Conservation (phyloP, 768 basidiomycete species). For the Floccularia luteovirens region DNA sequence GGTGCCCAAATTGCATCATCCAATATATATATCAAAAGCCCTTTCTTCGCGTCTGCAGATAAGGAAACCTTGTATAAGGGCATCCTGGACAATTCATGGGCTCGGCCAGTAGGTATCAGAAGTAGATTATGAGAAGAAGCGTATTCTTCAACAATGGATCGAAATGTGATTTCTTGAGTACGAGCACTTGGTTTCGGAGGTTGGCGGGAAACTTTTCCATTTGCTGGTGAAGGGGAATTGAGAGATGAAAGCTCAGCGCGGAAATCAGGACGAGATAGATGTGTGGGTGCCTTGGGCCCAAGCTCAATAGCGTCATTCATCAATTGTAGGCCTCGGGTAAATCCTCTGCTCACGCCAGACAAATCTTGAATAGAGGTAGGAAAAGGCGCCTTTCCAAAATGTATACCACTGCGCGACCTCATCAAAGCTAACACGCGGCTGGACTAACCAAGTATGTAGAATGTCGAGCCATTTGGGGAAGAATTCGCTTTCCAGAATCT, state of each 20-base stretch:
- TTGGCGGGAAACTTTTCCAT: slow-evolving; percentile 17
- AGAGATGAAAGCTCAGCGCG: slow-evolving; percentile 33
- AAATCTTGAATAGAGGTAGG: slow-evolving; percentile 62
- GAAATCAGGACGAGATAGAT: slow-evolving; percentile 63
- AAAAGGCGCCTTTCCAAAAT: slow-evolving; percentile 81
- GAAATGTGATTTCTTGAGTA: slow-evolving; percentile 84
- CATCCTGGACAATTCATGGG: slow-evolving; percentile 81
- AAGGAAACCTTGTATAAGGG: slow-evolving; percentile 80
- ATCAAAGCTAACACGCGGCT: slow-evolving; percentile 79
- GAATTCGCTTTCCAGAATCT: slow-evolving; percentile 85
- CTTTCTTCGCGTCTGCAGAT: slow-evolving; percentile 77
- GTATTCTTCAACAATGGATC: slow-evolving; percentile 86
- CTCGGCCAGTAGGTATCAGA: slow-evolving; percentile 82
- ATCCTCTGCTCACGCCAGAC: slow-evolving; percentile 66
- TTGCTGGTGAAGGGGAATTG: slow-evolving; percentile 19
- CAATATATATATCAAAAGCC: slow-evolving; percentile 80
- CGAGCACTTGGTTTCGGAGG: slow-evolving; percentile 37
- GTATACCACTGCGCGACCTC: slow-evolving; percentile 93
- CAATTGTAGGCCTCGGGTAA: slow-evolving; percentile 81
- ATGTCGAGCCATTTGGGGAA: slow-evolving; percentile 97
- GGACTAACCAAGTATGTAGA: slow-evolving; percentile 88
- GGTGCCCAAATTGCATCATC: slow-evolving; percentile 94
- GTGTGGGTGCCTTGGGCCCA: slow-evolving; percentile 66
- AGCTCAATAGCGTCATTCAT: slow-evolving; percentile 94
- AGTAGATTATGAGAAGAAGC: slow-evolving; percentile 81